Conservation (phyloP, 768 basidiomycete species). For the Pleurotus giganteus region DNA sequence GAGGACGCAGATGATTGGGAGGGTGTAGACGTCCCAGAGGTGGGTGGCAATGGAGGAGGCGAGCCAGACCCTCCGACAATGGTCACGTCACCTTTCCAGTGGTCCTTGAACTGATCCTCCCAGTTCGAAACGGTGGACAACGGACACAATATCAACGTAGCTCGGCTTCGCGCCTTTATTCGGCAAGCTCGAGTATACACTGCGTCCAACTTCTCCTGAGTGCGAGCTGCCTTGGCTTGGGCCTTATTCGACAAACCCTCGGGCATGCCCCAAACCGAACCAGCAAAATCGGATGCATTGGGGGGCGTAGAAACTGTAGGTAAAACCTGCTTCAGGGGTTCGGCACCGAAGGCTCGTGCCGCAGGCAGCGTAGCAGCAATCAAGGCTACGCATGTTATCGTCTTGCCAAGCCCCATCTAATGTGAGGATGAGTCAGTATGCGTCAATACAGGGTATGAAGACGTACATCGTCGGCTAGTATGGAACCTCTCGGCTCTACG, state of each 20-base stretch:
- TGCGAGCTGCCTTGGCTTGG: slow-evolving; percentile 64
- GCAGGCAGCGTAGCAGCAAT: slow-evolving; percentile 81
- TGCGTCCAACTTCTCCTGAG: slow-evolving; percentile 70
- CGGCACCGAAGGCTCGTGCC: slow-evolving; percentile 62
- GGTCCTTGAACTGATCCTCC: slow-evolving; percentile 98
- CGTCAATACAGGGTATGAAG: slow-evolving; percentile 14
- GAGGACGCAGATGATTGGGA: slow-evolving; percentile 27
- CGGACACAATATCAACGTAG: slow-evolving; percentile 95
- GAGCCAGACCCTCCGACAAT: slow-evolving; percentile 75
- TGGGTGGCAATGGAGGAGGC: slow-evolving; percentile 31
- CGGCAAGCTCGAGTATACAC: slow-evolving; percentile 68
- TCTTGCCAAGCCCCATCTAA: slow-evolving; percentile 98
- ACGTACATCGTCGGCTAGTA: slow-evolving; percentile 95
- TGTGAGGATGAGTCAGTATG: slow-evolving; percentile 8
- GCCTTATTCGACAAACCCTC: slow-evolving; percentile 44
- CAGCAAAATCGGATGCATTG: slow-evolving; percentile 63
- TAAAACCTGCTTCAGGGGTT: slow-evolving; percentile 46
- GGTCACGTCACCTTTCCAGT: slow-evolving; percentile 87
- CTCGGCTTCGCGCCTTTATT: slow-evolving; percentile 81
- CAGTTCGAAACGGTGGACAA: slow-evolving; percentile 96
- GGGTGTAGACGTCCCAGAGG: slow-evolving; percentile 35
- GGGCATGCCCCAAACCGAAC: slow-evolving; percentile 87
- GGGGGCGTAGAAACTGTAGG: slow-evolving; percentile 28
- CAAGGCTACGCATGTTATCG: slow-evolving; percentile 91
- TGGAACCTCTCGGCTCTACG: slow-evolving; percentile 77